Evolutionary conservation across 352 stramenopile species (phyloP), one percentile per base, ranked within the genome.

Genomic region (Phytophthora podocarpi): DNA sequence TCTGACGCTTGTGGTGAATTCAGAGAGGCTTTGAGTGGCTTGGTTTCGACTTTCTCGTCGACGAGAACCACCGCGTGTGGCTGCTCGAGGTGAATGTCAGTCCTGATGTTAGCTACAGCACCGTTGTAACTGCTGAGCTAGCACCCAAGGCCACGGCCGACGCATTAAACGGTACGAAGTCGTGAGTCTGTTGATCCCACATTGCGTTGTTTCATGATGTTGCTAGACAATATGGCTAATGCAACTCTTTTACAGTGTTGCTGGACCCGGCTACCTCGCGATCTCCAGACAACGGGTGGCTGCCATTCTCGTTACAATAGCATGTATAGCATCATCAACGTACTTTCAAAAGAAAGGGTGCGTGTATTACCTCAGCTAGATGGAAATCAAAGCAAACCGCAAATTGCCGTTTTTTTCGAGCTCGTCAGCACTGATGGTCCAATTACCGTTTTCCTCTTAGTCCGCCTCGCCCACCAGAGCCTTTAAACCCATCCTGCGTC

Each of bases 61-160:
- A 93, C 24, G 70, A 81, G 23, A 52, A 64, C 18, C 40, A 81
- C 16, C 59, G 46, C 8, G 74, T 85, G 18, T 95, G 84, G 85
- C 71, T 96, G 5, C 67, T 96, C 2, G 89, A 96, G 41, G 89
- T 95, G 15, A 96, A 96, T 53, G 85, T 96, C 6, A 95, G 84
- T 61, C 89, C 89, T 0, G 89, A 96, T 52, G 75, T 96, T 9
- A 95, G 84, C 62, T 84, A 93, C 57, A 93, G 84, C 53, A 91
- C 82, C 0, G 20, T 23, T 5, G 65, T 91, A 23, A 92, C 81
- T 0, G 72, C 70, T 13, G 55, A 69, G 5, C 39, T 94, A 8
- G 85, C 82, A 20, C 73, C 85, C 5, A 55, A 59, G 30, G 82
- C 85, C 6, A 92, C 83, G 2, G 37, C 31, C 21, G 77, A 89